Percentiles rank a stretch among this genome's conserved stretches.
phyloP scores from a whole-genome alignment of 1,284 basidiomycete species.

The Blastosporella zonata region DNA sequence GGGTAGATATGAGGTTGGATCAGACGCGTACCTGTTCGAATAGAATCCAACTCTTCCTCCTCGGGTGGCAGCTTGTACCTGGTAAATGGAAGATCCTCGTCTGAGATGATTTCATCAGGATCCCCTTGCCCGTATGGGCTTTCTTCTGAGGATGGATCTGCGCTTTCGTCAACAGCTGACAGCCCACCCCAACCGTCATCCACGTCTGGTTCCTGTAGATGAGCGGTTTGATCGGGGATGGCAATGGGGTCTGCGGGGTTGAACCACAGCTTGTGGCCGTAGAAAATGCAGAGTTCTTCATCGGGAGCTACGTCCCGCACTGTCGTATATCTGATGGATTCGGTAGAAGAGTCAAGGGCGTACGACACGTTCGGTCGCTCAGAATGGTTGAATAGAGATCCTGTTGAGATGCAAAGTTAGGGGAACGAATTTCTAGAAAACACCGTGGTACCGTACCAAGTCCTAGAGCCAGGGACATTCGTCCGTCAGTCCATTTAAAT shows the following conservation, averaged over 20 bases:
- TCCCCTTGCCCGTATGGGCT: constrained; percentile 36
- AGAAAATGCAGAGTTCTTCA: constrained; percentile 82
- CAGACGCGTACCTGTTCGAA: constrained; percentile 51
- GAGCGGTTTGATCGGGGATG: neutral
- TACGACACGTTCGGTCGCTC: constrained; percentile 72
- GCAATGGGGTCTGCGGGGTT: constrained; percentile 32
- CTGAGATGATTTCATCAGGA: constrained; percentile 44
- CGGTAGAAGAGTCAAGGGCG: constrained; percentile 46
- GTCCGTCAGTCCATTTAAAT: constrained; percentile 78
- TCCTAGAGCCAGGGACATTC: constrained; percentile 86
- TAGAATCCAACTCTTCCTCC: constrained; percentile 53
- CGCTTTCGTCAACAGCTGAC: constrained; percentile 29
- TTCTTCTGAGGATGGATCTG: constrained; percentile 11
- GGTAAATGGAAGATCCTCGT: constrained; percentile 61
- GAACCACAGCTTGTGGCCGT: constrained; percentile 71
- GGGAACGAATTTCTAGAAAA: constrained; percentile 4
- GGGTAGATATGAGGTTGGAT: neutral
- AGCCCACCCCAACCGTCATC: constrained; percentile 50
- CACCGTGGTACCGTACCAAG: constrained; percentile 57
- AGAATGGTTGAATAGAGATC: constrained; percentile 81
- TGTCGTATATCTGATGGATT: constrained; percentile 69
- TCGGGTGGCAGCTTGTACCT: constrained; percentile 57
- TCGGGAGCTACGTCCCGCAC: constrained; percentile 48
- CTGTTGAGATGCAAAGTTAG: constrained; percentile 33
- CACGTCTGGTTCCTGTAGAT: constrained; percentile 5